These are phyloP conservation scores for Polyrhizophydium stewartii DNA, from an alignment of 371 early-diverging fungal species.

Conservation along the genomic window DNA sequence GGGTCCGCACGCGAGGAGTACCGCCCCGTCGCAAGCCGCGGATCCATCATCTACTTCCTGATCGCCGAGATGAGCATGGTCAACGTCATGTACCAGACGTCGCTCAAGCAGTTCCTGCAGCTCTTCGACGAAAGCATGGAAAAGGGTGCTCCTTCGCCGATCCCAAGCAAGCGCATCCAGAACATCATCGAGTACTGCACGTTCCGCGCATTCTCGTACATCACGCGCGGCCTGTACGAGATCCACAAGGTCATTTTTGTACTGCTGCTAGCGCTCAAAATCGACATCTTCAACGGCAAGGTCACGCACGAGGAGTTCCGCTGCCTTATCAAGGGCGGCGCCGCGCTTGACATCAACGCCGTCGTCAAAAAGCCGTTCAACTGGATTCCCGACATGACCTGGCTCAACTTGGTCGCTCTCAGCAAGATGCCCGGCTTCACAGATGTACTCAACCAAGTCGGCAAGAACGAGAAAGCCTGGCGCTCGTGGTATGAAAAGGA, in stretches of 20 bases:
- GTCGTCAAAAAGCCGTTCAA: conserved; percentile 58
- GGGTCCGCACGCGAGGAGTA: conserved; percentile 56
- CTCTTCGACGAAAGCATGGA: conserved; percentile 63
- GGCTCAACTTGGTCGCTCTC: conserved; percentile 56
- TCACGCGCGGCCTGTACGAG: conserved; percentile 55
- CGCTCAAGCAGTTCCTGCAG: conserved; percentile 55
- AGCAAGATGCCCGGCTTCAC: conserved; percentile 55
- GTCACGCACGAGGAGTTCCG: conserved; percentile 57
- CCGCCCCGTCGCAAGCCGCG: conserved; percentile 54
- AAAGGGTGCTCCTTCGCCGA: conserved; percentile 49
- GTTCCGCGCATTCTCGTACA: conserved; percentile 50
- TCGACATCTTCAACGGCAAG: conserved; percentile 45
- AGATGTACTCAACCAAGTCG: conserved; percentile 54
- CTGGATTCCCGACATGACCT: conserved; percentile 63
- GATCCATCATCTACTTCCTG: conserved; percentile 57
- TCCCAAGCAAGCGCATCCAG: conserved; percentile 56
- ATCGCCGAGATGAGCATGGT: conserved; percentile 62
- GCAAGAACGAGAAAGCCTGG: conserved; percentile 63
- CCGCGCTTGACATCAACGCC: conserved; percentile 56
- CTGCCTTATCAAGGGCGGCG: conserved; percentile 56
- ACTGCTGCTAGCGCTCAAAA: conserved; percentile 53
- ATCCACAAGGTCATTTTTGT: conserved; percentile 56
- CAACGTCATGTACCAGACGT: conserved; percentile 59
- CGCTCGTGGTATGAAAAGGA: conserved; percentile 57
- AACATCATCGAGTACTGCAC: conserved; percentile 63